Conservation (phyloP, 495 filamentous ascomycete species). For the Penicillium malachiteum region DNA sequence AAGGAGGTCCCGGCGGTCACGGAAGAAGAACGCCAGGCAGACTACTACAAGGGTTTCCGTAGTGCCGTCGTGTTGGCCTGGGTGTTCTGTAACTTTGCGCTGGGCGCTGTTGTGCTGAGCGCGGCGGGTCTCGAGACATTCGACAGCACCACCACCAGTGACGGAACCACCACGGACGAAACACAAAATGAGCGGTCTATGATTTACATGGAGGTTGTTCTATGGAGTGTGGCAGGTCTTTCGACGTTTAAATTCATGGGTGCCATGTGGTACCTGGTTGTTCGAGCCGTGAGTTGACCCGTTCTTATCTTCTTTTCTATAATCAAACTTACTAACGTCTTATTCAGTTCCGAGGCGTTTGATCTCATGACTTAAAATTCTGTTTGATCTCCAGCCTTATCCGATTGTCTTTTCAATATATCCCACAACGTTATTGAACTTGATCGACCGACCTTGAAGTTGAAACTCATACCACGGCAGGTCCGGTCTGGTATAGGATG, state of each 20-base stretch:
- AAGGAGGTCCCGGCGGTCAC: constrained; percentile 62
- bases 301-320: background rate
- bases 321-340: constrained; percentile 14
- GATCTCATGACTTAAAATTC: constrained; percentile 19
- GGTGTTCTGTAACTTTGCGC: constrained; percentile 95
- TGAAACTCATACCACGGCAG: constrained; percentile 31
- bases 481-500: constrained; percentile 30
- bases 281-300: constrained; percentile 62
- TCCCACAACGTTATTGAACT: constrained; percentile 10
- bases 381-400: constrained; percentile 20
- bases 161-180: constrained; percentile 37
- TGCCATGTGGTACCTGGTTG: constrained; percentile 91
- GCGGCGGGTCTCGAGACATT: constrained; percentile 76
- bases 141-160: constrained; percentile 21
- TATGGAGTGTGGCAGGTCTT: constrained; percentile 89
- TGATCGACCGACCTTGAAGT: background rate
- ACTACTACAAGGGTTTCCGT: constrained; percentile 97
- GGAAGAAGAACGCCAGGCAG: constrained; percentile 82
- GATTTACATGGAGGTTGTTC: constrained; percentile 86
- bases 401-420: constrained; percentile 24
- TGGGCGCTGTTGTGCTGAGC: constrained; percentile 83
- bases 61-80: constrained; percentile 88
- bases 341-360: constrained; percentile 52
- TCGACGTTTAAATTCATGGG: constrained; percentile 89
- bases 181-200: constrained; percentile 52